Base-by-base conservation (phyloP, 2,329 filamentous ascomycete species). In the Phialemonium atrogriseum region DNA sequence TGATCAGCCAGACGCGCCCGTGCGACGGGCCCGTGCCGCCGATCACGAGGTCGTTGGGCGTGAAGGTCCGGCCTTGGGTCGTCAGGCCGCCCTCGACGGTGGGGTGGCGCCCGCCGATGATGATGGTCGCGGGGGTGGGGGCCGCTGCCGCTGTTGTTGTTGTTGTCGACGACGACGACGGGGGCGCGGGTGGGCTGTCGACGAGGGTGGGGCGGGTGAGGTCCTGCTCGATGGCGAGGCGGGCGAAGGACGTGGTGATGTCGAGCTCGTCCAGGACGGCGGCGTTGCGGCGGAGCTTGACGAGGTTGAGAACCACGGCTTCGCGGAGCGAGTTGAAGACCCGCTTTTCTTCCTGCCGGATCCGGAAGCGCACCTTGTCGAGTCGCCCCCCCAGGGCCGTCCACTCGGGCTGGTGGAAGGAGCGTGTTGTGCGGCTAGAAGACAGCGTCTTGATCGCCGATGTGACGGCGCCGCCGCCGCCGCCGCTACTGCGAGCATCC, bases 241-340 rank as follows among this genome's bases (percentile, higher is more conserved):
- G 69, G 3, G 91, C 86, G 49, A 94, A 94, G 0, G 86, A 86
- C 34, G 84, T 85, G 3, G 83, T 75, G 22, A 98, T 82, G 56
- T 98, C 91, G 7, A 98, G 73, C 55, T 95, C 88, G 52, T 96
- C 89, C 13, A 98, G 73, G 1, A 94, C 82, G n/a, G 77, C 71
- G 9, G 89, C 88, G 55, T 95, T 96, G 35, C 83, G 82, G 5
- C 91, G 80, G 10, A 98, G 73, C 47, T 81, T 85, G 40, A 95
- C 77, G 4, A 98, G 71, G 46, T 88, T 89, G 27, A 73, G 60
- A 4, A 96, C 77, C 1, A 95, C 87, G 30, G 74, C 67, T 38
- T 78, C 73, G 18, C 89, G 81, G 7, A 98, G 66, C 5, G 69
- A 60, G 35, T 75, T 66, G 45, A 96, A 86, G 7, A 98, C 80